Evolutionary conservation across 441 rosid species (phyloP), one percentile per base, ranked within the genome.

Genomic region (Mallotus repandus): DNA sequence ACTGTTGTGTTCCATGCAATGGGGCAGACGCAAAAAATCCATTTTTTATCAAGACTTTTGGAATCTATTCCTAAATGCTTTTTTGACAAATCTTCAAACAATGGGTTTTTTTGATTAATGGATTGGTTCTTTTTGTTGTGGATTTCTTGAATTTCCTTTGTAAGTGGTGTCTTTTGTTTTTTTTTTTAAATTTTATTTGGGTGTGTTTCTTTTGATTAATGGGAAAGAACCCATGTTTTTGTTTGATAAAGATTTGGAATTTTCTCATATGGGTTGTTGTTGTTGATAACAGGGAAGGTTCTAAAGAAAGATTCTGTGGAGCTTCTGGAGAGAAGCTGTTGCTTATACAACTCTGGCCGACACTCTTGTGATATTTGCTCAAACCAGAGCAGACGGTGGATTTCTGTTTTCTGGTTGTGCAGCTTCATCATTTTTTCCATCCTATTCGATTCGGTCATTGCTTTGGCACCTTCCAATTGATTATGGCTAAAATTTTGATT

Each of bases 331-430:
- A 81, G 89, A 84, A 87, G 93, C 89, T 85, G 85, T 66, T 72
- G 81, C 60, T 55, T 4, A 38, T 72, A 77, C 80, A 86, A 86
- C 89, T 89, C 96, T 94, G 97, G 96, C 99, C 90, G 85, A 81
- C 83, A 25, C 77, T 75, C 70, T 66, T 53, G 82, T 70, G 69
- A 81, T 67, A 43, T 77, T 74, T 79, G 74, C 78, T 74, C 83
- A 62, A 73, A 83, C 88, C 78, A 85, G 91, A 77, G 74, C 85
- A 80, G 87, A 85, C 70, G 49, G 63, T 69, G 73, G 71, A 65
- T 79, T 82, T 81, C 83, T 69, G 74, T 72, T 77, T 82, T 65
- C 89, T 77, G 84, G 79, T 77, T 76, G 66, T 75, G 81, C 18
- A 61, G 53, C 62, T 52, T 69, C 61, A 56, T 76, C 76, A 50